Evolutionary conservation across 495 filamentous ascomycete species (phyloP).

Genomic region (Hypoxylon cercidicola): DNA sequence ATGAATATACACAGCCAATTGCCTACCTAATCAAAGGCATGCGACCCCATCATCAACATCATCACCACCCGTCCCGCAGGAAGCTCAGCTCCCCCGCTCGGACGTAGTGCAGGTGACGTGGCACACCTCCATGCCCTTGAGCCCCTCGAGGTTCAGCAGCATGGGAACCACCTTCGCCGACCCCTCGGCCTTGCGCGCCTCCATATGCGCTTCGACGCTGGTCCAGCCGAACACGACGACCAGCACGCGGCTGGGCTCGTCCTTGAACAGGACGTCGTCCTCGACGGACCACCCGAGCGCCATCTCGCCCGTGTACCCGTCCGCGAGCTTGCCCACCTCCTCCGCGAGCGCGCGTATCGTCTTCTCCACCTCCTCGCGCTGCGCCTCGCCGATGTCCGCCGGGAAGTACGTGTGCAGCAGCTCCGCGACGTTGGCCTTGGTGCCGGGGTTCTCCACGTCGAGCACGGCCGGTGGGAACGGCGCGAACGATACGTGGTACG

Average conservation of each 20-base stretch:
- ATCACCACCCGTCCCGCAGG: not conserved
- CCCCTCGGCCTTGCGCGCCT: constrained; percentile 55
- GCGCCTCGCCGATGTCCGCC: constrained; percentile 28
- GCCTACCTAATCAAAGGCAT: too few relatives aligned
- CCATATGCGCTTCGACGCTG: constrained; percentile 62
- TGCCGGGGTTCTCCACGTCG: not conserved
- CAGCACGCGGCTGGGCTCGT: constrained; percentile 52
- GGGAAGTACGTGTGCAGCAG: constrained; percentile 22
- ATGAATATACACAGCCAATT: too few relatives aligned
- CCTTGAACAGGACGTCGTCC: constrained; percentile 55
- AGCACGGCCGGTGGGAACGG: constrained; percentile 15
- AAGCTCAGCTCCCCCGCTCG: constrained; percentile 3
- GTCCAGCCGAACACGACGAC: constrained; percentile 64
- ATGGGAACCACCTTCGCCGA: constrained; percentile 48
- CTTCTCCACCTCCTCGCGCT: not conserved
- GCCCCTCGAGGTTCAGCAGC: constrained; percentile 9
- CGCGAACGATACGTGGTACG: constrained; percentile 29
- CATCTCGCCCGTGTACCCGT: constrained; percentile 44
- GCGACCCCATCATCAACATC: not conserved
- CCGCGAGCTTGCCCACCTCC: not conserved
- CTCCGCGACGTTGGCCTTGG: constrained; percentile 17
- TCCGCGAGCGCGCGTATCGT: not conserved
- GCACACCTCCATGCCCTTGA: constrained; percentile 32
- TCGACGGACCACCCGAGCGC: constrained; percentile 58
- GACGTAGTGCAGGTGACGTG: constrained; percentile 24